Evolutionary conservation across 2,329 filamentous ascomycete genomes (phyloP).

Genomic region (Mycosphaerella arachidis): DNA sequence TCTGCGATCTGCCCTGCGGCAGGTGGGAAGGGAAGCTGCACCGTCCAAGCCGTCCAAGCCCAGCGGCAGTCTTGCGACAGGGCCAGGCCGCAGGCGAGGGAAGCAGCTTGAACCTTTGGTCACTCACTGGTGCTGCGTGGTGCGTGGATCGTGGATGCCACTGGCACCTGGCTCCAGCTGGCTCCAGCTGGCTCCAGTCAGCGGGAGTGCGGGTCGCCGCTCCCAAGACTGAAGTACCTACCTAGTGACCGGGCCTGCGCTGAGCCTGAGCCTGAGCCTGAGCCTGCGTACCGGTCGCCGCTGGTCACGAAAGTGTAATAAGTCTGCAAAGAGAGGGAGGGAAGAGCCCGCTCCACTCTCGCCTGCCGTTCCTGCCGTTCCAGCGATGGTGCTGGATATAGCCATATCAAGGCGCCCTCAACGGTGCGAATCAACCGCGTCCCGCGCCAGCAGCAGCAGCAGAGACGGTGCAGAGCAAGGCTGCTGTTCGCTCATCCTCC

Average conservation of each 20-base stretch:
- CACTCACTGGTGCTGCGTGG: background rate
- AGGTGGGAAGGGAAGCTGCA: too few relatives aligned
- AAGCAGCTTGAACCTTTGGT: background rate
- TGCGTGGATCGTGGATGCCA: background rate
- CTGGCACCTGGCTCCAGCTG: background rate
- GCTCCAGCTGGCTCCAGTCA: background rate
- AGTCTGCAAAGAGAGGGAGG: background rate
- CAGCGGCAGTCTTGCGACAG: background rate
- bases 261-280: background rate
- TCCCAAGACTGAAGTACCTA: background rate
- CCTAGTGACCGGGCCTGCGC: background rate
- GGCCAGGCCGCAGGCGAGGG: background rate
- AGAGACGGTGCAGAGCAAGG: background rate
- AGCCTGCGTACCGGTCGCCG: background rate
- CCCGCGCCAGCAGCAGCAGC: constrained; percentile 2
- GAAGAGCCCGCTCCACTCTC: background rate
- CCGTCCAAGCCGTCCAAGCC: too few relatives aligned
- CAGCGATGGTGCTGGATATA: background rate
- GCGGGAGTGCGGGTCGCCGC: background rate
- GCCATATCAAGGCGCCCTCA: background rate
- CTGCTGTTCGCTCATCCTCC: background rate
- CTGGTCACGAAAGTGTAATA: constrained; percentile 1
- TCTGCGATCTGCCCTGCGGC: too few relatives aligned
- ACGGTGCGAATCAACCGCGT: background rate
- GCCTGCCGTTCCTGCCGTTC: background rate